Evolutionary conservation across 371 early-diverging fungal genomes (phyloP).

Genomic region (Cokeromyces recurvatus): DNA sequence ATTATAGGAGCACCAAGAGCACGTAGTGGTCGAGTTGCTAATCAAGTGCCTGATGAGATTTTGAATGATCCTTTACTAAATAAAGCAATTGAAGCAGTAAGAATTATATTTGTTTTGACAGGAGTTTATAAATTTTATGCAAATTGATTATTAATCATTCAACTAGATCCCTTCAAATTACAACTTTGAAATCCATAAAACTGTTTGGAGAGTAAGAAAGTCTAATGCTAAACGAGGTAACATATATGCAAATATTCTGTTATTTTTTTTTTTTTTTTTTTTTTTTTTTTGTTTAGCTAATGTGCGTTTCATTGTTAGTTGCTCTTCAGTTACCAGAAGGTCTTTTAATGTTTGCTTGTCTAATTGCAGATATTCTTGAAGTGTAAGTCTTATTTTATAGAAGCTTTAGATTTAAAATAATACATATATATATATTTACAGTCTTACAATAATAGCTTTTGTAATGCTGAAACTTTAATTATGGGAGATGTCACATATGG

Average conservation of each 20-base stretch:
- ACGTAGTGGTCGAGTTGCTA: slow-evolving; percentile 47
- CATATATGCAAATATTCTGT: too few species aligned
- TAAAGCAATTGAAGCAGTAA: slow-evolving; percentile 72
- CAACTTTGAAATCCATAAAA: slow-evolving; percentile 99
- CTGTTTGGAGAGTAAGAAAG: slow-evolving; percentile 87
- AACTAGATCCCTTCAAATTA: slow-evolving; percentile 90
- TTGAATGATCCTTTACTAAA: slow-evolving; percentile 75
- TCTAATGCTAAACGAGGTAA: slow-evolving; percentile 73
- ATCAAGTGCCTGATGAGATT: slow-evolving; percentile 85
- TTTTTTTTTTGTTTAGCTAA: too few species aligned
- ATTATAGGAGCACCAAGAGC: slow-evolving; percentile 19
- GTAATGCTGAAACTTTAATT: slow-evolving; percentile 87
- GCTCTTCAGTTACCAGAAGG: slow-evolving; percentile 99
- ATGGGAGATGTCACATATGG: slow-evolving; percentile 99
- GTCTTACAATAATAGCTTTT: too few species aligned
- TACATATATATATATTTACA: too few species aligned
- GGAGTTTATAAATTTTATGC: too few species aligned
- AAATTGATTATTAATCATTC: background rate
- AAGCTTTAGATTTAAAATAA: too few species aligned
- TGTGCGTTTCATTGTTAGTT: too few species aligned
- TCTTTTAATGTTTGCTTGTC: slow-evolving; percentile 90
- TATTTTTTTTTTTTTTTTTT: too few species aligned
- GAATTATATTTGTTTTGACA: background rate
- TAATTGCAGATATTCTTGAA: slow-evolving; percentile 90
- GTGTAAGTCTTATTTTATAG: slow-evolving; percentile 42